Base-by-base conservation (phyloP, 208 protist species). In the Vickermania ingenoplastis region DNA sequence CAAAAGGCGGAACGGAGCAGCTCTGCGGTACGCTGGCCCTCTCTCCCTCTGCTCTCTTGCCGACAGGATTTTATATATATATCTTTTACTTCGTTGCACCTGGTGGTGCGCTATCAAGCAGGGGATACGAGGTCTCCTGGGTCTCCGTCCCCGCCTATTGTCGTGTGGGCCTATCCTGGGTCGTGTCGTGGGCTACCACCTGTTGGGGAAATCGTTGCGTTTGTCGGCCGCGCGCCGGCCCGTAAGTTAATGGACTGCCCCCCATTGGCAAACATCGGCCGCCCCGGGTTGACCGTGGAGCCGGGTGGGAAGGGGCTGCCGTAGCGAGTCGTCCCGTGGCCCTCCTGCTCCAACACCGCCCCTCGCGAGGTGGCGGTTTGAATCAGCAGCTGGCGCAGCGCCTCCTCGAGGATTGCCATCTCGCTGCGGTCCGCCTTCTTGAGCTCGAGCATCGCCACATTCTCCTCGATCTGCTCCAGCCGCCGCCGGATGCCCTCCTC, bases 361-460 rank as follows among this genome's bases (percentile, higher is more conserved):
- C 36, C 36, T 45, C 36, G 36, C 17, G 36, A 45, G 11, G 36
- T 45, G 11, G 36, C 36, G 36, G 36, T 45, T 30, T 59, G 56
- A 31, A 59, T 24, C 57, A 69, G 53, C n/a, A 61, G 2, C 3
- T 73, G 21, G 53, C 65, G 67, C 31, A 94, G 54, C 23, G 75
- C 45, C 3, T 77, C 72, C 61, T 86, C 77, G 7, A 94, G 66
- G 49, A 63, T 55, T 41, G 53, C 56, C 50, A 94, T 56, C 74
- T 94, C 83, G 31, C 30, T 49, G 41, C 81, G 78, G 54, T 91
- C 83, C 24, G 79, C 87, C 66, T 94, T 94, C 54, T 85, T 81
- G 5, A 78, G 49, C 57, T 94, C 82, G 14, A 94, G 63, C 28
- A 83, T 72, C 26, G 81, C 72, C 2, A 66, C 48, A 55, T 80